Base-by-base conservation (phyloP, 83 land plant genomes). In the Picea mariana region DNA sequence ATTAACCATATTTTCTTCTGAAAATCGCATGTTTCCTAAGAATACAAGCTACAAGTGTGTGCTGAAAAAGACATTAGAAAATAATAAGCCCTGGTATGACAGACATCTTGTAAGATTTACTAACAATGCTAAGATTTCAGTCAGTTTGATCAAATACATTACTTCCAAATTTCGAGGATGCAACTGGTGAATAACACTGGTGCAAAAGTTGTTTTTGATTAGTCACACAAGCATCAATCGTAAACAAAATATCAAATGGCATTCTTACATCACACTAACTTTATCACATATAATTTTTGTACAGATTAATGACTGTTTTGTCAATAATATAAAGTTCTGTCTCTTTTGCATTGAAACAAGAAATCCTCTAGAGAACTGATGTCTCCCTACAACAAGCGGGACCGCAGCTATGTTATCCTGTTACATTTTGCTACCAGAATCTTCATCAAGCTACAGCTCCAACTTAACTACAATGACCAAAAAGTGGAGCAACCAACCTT, bases 391-490 rank as follows among this genome's bases (percentile, higher is more conserved):
- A 40, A 42, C 20, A 40, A 72, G 38, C 20, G n/a, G 20, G 12
- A 38, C 76, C 21, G 42, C 49, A 42, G 12, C 49, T 72, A 18
- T 42, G 49, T 72, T 72, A 42, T 72, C 76, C 76, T 20, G 42
- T 20, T 72, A 9, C 0, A 72, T 18, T 18, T 72, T 72, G 52
- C 47, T 42, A 9, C 18, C 9, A 72, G 49, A 72, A 11, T 34
- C 40, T 20, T 42, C 76, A 38, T 72, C 49, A 72, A 72, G 76
- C 76, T 42, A 72, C 21, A 72, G 23, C 76, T 72, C 55, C 11
- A n/a, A 42, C 21, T 42, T 38, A 27, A 67, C 7, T 27, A 6
- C 42, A 71, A 17, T 49, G 20, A 9, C 49, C 21, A 44, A 44
- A n/a, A 73, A 21, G 58, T 38, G 58, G 26, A 73, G 1, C 47